A percentile compares a stretch with the other conserved stretches of the same genome.
Evolutionary conservation across 257 asterid genomes (phyloP).

Genomic region (Henckelia pumila): DNA sequence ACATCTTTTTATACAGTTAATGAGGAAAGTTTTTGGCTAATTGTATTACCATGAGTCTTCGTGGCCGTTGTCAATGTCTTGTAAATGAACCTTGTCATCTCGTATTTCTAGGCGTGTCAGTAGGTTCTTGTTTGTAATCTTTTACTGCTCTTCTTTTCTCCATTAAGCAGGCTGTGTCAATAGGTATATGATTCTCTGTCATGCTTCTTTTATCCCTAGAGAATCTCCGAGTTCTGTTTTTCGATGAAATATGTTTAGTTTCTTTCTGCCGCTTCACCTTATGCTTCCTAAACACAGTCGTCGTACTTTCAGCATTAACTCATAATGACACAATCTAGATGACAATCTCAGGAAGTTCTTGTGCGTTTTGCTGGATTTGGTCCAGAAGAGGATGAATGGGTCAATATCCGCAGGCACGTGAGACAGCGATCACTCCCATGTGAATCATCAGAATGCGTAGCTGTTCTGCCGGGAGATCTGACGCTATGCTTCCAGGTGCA

Average conservation of each 20-base stretch:
- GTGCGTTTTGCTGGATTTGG: conserved; percentile 98
- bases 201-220: not conserved
- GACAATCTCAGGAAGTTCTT: conserved; percentile 74
- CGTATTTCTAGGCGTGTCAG: not conserved
- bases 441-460: conserved; percentile 92
- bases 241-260: not conserved
- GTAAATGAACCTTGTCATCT: not conserved
- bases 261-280: conserved; percentile 7
- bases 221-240: conserved; percentile 11
- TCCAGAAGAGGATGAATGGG: conserved; percentile 97
- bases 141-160: not conserved
- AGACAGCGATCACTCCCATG: conserved; percentile 97
- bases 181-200: not conserved
- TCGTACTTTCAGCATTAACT: not conserved
- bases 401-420: conserved; percentile 69
- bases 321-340: conserved; percentile 20
- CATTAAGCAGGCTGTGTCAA: not conserved
- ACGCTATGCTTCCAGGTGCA: conserved; percentile 95
- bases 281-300: not conserved
- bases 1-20: conserved; percentile 8
- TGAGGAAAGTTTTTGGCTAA: conserved; percentile 17
- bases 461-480: conserved; percentile 78
- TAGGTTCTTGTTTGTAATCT: not conserved
- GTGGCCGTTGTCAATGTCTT: conserved; percentile 20
- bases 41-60: conserved; percentile 15